A percentile compares a stretch with the other conserved stretches of the same genome.
phyloP scores from a whole-genome alignment of 352 stramenopile genomes.

The Thalassiosira allenii region DNA sequence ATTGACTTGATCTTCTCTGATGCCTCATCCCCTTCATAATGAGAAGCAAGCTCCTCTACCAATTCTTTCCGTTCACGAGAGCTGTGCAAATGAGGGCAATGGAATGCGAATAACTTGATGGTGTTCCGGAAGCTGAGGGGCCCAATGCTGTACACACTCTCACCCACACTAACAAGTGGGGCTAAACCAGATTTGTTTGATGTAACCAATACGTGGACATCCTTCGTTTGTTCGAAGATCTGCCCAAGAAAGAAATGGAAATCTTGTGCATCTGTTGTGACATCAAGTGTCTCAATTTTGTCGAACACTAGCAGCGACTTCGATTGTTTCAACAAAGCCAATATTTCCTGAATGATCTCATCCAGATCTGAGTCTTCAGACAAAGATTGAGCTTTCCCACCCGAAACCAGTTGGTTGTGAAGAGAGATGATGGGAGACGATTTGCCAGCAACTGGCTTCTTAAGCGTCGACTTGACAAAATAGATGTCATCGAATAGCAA shows the following conservation, averaged over 20 bases:
- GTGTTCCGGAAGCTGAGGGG: conserved; percentile 73
- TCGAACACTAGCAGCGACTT: conserved; percentile 82
- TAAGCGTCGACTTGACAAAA: conserved; percentile 65
- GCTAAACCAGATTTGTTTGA: conserved; percentile 55
- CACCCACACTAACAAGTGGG: conserved; percentile 68
- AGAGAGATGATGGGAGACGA: conserved; percentile 60
- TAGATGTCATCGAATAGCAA: conserved; percentile 81
- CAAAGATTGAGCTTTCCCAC: conserved; percentile 16
- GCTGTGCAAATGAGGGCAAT: conserved; percentile 84
- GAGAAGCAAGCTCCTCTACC: conserved; percentile 58
- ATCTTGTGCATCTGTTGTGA: conserved; percentile 69
- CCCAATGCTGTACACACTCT: conserved; percentile 70
- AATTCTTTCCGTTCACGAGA: conserved; percentile 71
- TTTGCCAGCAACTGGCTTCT: conserved; percentile 38
- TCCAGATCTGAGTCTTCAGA: conserved; percentile 63
- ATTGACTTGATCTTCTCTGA: conserved; percentile 43
- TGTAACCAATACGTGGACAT: conserved; percentile 77
- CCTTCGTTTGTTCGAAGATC: conserved; percentile 72
- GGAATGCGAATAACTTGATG: conserved; percentile 81
- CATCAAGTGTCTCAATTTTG: conserved; percentile 67
- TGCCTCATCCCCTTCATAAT: conserved; percentile 43
- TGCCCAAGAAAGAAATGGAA: conserved; percentile 76
- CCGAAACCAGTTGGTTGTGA: conserved; percentile 65
- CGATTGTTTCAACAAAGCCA: conserved; percentile 63
- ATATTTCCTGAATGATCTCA: conserved; percentile 64